Evolutionary conservation across 169 alveolate genomes (phyloP).

Genomic region (Plasmodium adleri): DNA sequence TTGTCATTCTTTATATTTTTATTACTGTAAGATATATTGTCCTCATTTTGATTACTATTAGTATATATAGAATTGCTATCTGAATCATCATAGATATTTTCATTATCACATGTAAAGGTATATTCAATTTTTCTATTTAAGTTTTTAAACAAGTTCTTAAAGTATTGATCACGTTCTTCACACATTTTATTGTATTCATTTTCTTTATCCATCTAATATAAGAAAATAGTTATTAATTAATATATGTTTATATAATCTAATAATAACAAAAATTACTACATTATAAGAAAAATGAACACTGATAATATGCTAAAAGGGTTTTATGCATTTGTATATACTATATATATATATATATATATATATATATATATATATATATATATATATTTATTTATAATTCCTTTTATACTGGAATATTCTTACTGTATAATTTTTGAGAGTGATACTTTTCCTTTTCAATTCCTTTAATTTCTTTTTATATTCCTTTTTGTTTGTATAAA

Average conservation of each 20-base stretch:
- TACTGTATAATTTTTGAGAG: conserved; percentile 45
- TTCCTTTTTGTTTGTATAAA: conserved; percentile 19
- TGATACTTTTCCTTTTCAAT: conserved; percentile 1
- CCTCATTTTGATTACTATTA: conserved; percentile 9
- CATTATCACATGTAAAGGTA: conserved; percentile 10
- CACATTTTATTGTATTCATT: conserved; percentile 41
- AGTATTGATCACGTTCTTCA: conserved; percentile 55
- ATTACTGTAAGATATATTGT: background rate
- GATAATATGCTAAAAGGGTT: no score
- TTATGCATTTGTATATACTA: no score
- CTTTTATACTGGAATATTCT: background rate
- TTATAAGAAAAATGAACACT: no score
- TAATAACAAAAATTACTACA: no score
- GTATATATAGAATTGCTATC: background rate
- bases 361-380: no score
- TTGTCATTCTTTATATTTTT: background rate
- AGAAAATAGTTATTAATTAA: background rate
- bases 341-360: no score
- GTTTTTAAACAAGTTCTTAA: conserved; percentile 26
- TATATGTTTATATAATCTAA: no score
- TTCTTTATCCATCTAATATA: conserved; percentile 54
- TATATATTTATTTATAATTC: no score
- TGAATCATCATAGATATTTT: background rate
- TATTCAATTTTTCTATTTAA: conserved; percentile 46
- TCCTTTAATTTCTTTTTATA: conserved; percentile 28